A percentile compares a stretch with the other conserved stretches of the same genome.
These are phyloP conservation scores for Hemileia vastatrix DNA, from an alignment of 1,284 basidiomycete species.

Conservation along the genomic window DNA sequence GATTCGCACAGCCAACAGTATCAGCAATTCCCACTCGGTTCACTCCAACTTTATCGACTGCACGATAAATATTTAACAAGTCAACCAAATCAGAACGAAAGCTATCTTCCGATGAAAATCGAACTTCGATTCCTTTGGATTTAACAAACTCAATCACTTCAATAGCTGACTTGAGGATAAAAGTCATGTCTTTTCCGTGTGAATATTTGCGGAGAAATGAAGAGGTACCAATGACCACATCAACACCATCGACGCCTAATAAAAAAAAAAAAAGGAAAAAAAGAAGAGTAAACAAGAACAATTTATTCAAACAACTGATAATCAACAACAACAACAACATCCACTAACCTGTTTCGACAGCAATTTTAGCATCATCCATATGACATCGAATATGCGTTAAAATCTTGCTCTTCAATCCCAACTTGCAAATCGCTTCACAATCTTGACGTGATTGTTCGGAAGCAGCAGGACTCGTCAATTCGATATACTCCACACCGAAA, in stretches of 20 bases:
- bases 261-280: conserved; percentile 1
- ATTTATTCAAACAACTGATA: no score
- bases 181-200: conserved; percentile 99
- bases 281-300: no score
- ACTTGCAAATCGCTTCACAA: conserved; percentile 99
- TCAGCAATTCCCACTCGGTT: conserved; percentile 99
- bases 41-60: conserved; percentile 98
- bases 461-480: conserved; percentile 94
- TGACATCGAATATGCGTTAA: conserved; percentile 99
- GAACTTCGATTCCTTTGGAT: conserved; percentile 98
- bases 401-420: conserved; percentile 93
- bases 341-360: conserved; percentile 85
- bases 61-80: conserved; percentile 96
- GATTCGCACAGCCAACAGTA: conserved; percentile 98
- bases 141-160: conserved; percentile 99
- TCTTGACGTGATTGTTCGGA: conserved; percentile 90
- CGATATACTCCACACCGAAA: conserved; percentile 99
- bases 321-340: background rate
- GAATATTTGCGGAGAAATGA: conserved; percentile 99
- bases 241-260: conserved; percentile 90
- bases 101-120: conserved; percentile 98
- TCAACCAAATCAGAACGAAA: conserved; percentile 99
- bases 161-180: conserved; percentile 91
- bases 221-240: conserved; percentile 98
- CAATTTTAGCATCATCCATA: conserved; percentile 98